A percentile compares a stretch with the other conserved stretches of the same genome.
phyloP scores from a whole-genome alignment of 805 yeast species.

The Lachancea cidri region DNA sequence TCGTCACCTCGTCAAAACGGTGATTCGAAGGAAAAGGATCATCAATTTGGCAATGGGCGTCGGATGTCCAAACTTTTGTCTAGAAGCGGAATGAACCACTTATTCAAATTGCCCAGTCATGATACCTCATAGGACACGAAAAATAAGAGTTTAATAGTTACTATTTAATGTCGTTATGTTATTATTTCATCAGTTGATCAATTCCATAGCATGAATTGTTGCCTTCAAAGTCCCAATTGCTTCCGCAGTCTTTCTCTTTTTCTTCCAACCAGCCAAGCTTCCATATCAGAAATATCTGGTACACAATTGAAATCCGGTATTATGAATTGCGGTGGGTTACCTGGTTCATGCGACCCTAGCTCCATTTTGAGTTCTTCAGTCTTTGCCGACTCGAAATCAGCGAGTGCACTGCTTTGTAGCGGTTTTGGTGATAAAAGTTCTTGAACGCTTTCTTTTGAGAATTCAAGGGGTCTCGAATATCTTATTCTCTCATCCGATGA shows the following conservation, averaged over 20 bases:
- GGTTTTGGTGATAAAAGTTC: not conserved
- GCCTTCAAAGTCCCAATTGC: slow-evolving; percentile 18
- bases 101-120: slow-evolving; percentile 25
- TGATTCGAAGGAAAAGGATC: slow-evolving; percentile 6
- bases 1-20: not conserved
- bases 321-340: not conserved
- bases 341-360: slow-evolving; percentile 2
- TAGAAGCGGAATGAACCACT: slow-evolving; percentile 24
- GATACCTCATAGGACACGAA: slow-evolving; percentile 10
- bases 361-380: slow-evolving; percentile 3
- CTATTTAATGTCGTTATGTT: no score
- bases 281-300: slow-evolving; percentile 40
- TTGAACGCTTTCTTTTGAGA: not conserved
- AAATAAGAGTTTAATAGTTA: not conserved
- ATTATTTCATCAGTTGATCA: no score
- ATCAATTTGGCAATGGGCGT: slow-evolving; percentile 16
- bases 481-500: slow-evolving; percentile 25
- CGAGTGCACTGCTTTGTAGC: not conserved
- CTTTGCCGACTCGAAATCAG: slow-evolving; percentile 1
- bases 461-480: not conserved
- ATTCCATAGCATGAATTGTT: no score
- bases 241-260: slow-evolving; percentile 40
- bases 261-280: slow-evolving; percentile 41
- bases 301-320: slow-evolving; percentile 9
- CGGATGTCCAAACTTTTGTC: slow-evolving; percentile 26